Evolutionary conservation across 352 stramenopile genomes (phyloP), one percentile per base, ranked within the genome.

Genomic region (Thalassiosira pacifica): DNA sequence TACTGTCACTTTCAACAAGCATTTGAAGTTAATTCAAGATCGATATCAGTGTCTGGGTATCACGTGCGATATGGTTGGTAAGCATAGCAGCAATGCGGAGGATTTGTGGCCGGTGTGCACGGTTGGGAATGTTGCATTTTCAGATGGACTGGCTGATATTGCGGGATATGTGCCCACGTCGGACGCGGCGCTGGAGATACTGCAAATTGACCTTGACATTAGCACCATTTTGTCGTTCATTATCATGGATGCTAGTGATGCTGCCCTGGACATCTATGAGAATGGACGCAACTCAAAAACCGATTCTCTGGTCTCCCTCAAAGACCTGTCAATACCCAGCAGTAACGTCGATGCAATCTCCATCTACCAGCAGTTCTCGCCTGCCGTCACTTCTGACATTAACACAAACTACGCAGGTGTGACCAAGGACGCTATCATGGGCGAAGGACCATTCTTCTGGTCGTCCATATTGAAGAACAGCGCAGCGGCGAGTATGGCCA

Each of bases 191-290:
- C 26, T 78, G 60, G 27, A 86, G 60, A 84, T 87, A 48, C 40
- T 78, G 5, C 86, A 92, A 59, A 85, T 95, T 64, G 93, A 95
- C 82, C 77, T 90, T 31, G 93, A 96, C 79, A 85, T 96, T 59
- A 85, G 83, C 48, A 86, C 89, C 42, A 94, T 96, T 52, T 69
- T 90, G 57, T 63, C 76, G 53, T 83, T 88, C 24, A 89, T 93
- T 65, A 79, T 94, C 22, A 90, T 94, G 72, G 83, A 91, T 75
- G 91, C 87, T 11, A 90, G 83, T 52, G 72, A 84, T 72, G 63
- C 78, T 24, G 93, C 91, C 10, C 27, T 82, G 27, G 90, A 96
- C 37, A 89, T 93, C 32, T 96, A 94, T 52, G 52, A 76, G n/a
- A 83, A 93, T 80, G 93, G 93, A 34, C 88, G 88, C 31, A 95